Conservation (phyloP, 2,329 filamentous ascomycete species). For the Colletotrichum melonis region DNA sequence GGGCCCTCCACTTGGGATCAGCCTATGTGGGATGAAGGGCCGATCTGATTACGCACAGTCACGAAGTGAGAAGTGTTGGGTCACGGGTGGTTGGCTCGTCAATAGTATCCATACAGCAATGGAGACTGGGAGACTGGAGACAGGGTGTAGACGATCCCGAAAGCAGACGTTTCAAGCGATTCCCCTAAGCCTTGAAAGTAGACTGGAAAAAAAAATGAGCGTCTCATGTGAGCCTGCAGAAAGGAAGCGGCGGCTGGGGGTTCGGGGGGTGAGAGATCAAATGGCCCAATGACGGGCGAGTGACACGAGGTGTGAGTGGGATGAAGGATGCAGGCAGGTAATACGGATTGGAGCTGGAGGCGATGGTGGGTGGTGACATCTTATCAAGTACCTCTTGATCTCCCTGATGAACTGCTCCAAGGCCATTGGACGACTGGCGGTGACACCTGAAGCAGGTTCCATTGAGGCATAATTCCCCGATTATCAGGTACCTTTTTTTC, state of each 20-base stretch:
- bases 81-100: background rate
- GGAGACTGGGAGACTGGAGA: background rate
- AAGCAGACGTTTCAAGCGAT: background rate
- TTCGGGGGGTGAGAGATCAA: background rate
- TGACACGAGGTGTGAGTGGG: constrained; percentile 2
- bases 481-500: constrained; percentile 1
- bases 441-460: constrained; percentile 14
- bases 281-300: background rate
- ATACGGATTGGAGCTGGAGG: constrained; percentile 10
- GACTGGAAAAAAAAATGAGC: background rate
- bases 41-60: constrained; percentile 18
- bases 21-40: constrained; percentile 24
- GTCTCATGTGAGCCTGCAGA: constrained; percentile 10
- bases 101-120: background rate
- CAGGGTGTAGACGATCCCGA: background rate
- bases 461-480: constrained; percentile 25
- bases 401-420: constrained; percentile 20
- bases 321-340: constrained; percentile 6
- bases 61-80: background rate
- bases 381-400: constrained; percentile 35
- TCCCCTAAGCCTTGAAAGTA: background rate
- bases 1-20: constrained; percentile 21
- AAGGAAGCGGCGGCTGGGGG: constrained; percentile 6
- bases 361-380: constrained; percentile 24
- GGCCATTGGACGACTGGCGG: constrained; percentile 24